Conservation (phyloP, 75 land plant species). For the Picea glauca region DNA sequence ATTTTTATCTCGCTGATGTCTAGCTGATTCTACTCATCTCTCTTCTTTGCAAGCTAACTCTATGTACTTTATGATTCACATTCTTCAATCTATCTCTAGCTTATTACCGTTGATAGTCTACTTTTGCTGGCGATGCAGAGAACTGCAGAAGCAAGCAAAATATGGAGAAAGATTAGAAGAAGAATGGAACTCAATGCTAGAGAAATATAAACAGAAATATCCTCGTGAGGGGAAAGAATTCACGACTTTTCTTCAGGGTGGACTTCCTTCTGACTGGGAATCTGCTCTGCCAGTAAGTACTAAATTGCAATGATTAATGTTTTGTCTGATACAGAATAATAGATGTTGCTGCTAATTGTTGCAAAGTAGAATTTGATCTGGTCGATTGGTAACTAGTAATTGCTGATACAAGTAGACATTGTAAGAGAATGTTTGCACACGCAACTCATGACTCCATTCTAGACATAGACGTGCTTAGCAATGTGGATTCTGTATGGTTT, state of each 20-base stretch:
- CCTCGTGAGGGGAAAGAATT: too few species aligned
- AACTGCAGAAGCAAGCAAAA: slow-evolving; percentile 26
- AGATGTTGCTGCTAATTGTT: not conserved
- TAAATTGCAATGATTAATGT: not conserved
- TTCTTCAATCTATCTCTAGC: not conserved
- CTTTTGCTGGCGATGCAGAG: not conserved
- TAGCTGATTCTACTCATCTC: too few species aligned
- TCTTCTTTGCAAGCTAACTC: not conserved
- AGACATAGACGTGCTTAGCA: not conserved
- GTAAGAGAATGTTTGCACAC: not conserved
- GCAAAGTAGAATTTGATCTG: not conserved
- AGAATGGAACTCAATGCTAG: too few species aligned
- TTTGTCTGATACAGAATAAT: not conserved
- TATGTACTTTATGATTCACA: not conserved
- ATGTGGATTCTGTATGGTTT: not conserved
- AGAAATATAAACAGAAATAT: too few species aligned
- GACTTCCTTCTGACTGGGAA: slow-evolving; percentile 69
- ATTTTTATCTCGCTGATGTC: too few species aligned
- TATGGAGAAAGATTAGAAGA: slow-evolving; percentile 13
- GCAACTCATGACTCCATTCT: not conserved
- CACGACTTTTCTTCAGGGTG: too few species aligned
- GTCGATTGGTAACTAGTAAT: not conserved
- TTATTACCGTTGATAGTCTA: not conserved
- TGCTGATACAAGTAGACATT: not conserved
- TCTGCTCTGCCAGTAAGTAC: slow-evolving; percentile 57